Evolutionary conservation across 192 early-diverging fungal species (phyloP).

Genomic region (Backusella psychrophila): DNA sequence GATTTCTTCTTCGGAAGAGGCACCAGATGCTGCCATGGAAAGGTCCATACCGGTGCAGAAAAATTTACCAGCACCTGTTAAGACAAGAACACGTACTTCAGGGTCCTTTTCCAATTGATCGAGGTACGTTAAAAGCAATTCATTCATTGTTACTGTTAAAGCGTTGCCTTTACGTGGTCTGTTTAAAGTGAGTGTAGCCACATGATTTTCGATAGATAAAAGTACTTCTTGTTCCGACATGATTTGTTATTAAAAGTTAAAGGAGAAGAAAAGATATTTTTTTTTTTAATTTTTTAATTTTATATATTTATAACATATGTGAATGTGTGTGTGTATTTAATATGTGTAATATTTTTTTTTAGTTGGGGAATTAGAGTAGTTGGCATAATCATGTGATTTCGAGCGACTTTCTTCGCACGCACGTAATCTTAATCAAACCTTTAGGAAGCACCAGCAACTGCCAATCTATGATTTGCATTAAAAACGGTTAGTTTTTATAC

Average conservation of each 20-base stretch:
- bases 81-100: conserved; percentile 48
- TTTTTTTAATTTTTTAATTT: background rate
- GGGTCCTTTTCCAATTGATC: conserved; percentile 42
- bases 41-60: conserved; percentile 70
- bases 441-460: conserved; percentile 25
- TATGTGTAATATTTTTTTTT: background rate
- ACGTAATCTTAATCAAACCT: conserved; percentile 2
- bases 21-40: conserved; percentile 19
- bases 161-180: conserved; percentile 55
- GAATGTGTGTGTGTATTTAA: background rate
- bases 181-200: conserved; percentile 53
- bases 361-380: background rate
- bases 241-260: background rate
- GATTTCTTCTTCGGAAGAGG: background rate
- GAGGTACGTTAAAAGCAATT: conserved; percentile 38
- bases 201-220: conserved; percentile 23
- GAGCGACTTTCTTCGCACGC: background rate
- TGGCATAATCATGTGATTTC: conserved; percentile 4
- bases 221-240: conserved; percentile 15
- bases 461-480: conserved; percentile 8
- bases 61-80: conserved; percentile 61
- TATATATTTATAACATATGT: background rate
- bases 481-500: background rate
- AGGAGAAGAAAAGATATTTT: background rate
- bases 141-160: conserved; percentile 45